Evolutionary conservation across 257 asterid species (phyloP).

Genomic region (Linaria vulgaris): DNA sequence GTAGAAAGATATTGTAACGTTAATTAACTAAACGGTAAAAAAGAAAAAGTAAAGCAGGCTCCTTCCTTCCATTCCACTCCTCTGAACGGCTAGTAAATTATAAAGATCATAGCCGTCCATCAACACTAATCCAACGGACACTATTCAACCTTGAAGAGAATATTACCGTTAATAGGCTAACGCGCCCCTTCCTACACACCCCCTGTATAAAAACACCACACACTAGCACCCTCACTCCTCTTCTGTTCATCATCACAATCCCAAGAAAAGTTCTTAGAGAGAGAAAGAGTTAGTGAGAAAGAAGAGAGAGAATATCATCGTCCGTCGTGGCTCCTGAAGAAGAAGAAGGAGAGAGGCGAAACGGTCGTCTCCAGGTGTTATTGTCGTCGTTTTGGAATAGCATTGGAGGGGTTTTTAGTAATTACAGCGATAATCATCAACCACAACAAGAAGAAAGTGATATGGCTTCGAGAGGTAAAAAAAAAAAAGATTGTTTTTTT

Average conservation of each 20-base stretch:
- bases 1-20: too few relatives aligned
- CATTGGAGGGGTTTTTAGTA: conserved; percentile 42
- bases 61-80: too few relatives aligned
- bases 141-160: not conserved
- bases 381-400: not conserved
- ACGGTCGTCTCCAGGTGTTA: conserved; percentile 67
- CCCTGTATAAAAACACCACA: not conserved
- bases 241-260: not conserved
- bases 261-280: not conserved
- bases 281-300: not conserved
- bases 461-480: conserved; percentile 56
- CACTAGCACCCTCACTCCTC: not conserved
- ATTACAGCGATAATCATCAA: conserved; percentile 18
- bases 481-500: conserved; percentile 26
- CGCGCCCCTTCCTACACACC: not conserved
- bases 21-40: not conserved
- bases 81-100: conserved; percentile 14
- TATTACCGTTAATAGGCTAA: conserved; percentile 5
- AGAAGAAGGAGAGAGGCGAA: conserved; percentile 55
- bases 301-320: not conserved
- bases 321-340: conserved; percentile 63
- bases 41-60: too few relatives aligned
- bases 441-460: conserved; percentile 9
- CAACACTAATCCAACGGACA: not conserved
- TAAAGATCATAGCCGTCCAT: not conserved